A percentile compares a stretch with the other conserved stretches of the same genome.
Conservation (phyloP, 1,284 basidiomycete species). For the Ustilago bromivora region DNA sequence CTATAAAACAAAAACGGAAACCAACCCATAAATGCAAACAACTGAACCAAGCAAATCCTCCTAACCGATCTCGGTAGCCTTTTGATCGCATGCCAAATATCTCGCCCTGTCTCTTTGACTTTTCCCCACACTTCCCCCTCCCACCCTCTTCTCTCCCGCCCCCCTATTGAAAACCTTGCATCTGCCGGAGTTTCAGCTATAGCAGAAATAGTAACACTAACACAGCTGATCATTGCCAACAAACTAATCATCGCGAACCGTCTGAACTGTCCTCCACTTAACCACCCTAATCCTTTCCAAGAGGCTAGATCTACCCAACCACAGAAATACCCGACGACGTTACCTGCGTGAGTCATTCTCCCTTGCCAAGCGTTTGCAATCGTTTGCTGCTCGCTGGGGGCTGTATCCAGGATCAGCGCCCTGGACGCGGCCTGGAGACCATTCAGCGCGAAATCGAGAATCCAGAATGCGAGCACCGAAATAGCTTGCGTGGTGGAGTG, state of each 20-base stretch:
- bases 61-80: constrained; percentile 66
- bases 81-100: constrained; percentile 56
- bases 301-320: constrained; percentile 86
- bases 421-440: constrained; percentile 87
- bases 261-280: constrained; percentile 95
- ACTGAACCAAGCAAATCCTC: constrained; percentile 79
- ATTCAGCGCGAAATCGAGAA: constrained; percentile 94
- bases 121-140: neutral
- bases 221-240: constrained; percentile 81
- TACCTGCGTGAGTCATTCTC: constrained; percentile 71
- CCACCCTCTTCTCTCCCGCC: neutral
- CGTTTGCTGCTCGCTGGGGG: constrained; percentile 86
- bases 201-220: constrained; percentile 85
- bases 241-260: constrained; percentile 92
- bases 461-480: constrained; percentile 90
- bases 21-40: constrained; percentile 92
- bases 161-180: neutral
- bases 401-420: constrained; percentile 89
- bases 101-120: constrained; percentile 19
- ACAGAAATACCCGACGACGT: constrained; percentile 70
- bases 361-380: constrained; percentile 98
- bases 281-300: constrained; percentile 79
- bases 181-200: constrained; percentile 72
- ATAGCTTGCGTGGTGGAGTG: constrained; percentile 71
- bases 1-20: constrained; percentile 71